These are phyloP conservation scores for Podospora fimiseda DNA, from an alignment of 495 filamentous ascomycete species.

Conservation along the genomic window DNA sequence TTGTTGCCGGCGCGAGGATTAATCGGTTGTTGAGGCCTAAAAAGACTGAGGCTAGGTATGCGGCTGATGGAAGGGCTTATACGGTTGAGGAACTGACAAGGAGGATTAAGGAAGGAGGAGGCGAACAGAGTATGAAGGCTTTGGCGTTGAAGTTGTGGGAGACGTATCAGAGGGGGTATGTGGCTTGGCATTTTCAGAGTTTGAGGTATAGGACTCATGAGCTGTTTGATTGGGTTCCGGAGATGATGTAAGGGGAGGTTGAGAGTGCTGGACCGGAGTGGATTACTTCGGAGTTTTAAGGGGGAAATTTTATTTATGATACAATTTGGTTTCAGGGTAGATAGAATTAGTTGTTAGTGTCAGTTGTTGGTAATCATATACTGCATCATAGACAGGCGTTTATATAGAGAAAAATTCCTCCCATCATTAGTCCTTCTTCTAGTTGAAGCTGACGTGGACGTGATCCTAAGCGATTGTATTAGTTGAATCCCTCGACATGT, in stretches of 20 bases:
- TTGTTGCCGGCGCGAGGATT: conserved; percentile 5
- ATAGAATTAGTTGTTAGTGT: no score
- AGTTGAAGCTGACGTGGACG: background rate
- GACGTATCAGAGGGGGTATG: conserved; percentile 9
- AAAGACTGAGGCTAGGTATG: background rate
- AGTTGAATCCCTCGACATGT: no score
- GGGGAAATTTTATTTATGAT: no score
- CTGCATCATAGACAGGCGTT: no score
- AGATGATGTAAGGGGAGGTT: conserved; percentile 1
- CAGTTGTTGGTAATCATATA: no score
- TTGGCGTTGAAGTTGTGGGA: conserved; percentile 12
- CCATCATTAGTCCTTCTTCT: no score
- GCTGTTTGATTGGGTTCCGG: conserved; percentile 12
- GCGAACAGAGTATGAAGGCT: conserved; percentile 7
- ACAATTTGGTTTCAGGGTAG: no score
- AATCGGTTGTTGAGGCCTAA: conserved; percentile 7
- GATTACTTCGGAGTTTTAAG: background rate
- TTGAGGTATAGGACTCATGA: conserved; percentile 6
- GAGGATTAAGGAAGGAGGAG: conserved; percentile 1
- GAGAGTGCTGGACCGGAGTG: background rate
- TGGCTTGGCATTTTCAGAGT: conserved; percentile 9
- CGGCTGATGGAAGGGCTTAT: conserved; percentile 1
- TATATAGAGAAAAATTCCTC: no score
- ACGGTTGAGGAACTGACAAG: conserved; percentile 3
- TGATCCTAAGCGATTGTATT: background rate